Percentiles rank a stretch among this genome's conserved stretches.
Evolutionary conservation across 1,284 basidiomycete genomes (phyloP).

Genomic region (Xerocomus nothofagi): DNA sequence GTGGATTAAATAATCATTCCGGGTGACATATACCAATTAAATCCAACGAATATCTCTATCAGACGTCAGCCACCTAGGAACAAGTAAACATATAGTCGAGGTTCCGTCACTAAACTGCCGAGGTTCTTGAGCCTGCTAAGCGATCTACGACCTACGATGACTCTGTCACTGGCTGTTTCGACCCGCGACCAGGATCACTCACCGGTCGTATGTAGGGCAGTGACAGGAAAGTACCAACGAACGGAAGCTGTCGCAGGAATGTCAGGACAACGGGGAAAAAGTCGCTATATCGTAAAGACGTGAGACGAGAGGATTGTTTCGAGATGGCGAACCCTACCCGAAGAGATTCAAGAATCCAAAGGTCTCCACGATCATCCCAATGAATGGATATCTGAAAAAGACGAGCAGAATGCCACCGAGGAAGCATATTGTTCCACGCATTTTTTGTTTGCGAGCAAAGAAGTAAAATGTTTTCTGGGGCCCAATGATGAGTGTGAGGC

Average conservation of each 20-base stretch:
- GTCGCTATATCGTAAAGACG: constrained; percentile 59
- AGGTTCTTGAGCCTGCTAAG: constrained; percentile 72
- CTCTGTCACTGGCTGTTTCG: constrained; percentile 10
- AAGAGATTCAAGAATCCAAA: constrained; percentile 98
- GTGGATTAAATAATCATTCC: constrained; percentile 1
- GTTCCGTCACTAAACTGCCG: constrained; percentile 55
- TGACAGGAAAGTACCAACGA: constrained; percentile 85
- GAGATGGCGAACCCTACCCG: constrained; percentile 63
- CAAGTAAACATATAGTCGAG: not conserved
- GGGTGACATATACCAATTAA: constrained; percentile 14
- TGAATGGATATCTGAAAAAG: constrained; percentile 89
- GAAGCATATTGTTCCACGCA: constrained; percentile 93
- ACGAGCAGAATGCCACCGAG: constrained; percentile 86
- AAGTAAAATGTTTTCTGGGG: constrained; percentile 98
- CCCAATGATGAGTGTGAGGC: constrained; percentile 92
- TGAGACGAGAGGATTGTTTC: not conserved
- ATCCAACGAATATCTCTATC: constrained; percentile 19
- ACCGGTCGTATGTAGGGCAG: constrained; percentile 82
- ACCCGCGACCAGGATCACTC: constrained; percentile 27
- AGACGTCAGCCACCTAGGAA: constrained; percentile 12
- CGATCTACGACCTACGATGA: constrained; percentile 63
- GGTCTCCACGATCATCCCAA: constrained; percentile 92
- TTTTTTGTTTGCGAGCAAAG: constrained; percentile 94
- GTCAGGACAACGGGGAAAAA: constrained; percentile 99
- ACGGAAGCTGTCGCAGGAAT: constrained; percentile 92